Evolutionary conservation across 345 rosid genomes (phyloP).

Genomic region (Pistacia integerrima): DNA sequence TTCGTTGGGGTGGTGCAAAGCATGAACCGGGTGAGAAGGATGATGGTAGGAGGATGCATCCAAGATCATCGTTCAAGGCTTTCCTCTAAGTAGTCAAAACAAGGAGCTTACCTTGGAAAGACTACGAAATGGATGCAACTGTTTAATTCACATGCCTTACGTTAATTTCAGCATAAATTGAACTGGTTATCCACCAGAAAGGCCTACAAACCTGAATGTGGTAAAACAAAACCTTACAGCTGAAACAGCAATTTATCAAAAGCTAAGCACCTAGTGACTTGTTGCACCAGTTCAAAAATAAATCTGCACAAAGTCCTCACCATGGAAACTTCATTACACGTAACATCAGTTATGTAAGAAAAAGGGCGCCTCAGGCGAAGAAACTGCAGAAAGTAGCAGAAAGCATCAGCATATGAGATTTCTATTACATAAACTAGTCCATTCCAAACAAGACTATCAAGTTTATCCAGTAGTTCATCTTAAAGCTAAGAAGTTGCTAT

Average conservation of each 20-base stretch:
- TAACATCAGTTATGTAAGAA: constrained; percentile 69
- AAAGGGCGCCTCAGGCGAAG: constrained; percentile 92
- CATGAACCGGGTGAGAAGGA: constrained; percentile 80
- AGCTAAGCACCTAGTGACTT: constrained; percentile 11
- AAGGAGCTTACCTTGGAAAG: constrained; percentile 94
- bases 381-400: constrained; percentile 42
- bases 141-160: constrained; percentile 55
- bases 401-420: neutral
- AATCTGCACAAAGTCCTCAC: constrained; percentile 41
- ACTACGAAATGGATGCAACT: constrained; percentile 92
- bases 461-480: no score
- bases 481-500: no score
- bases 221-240: constrained; percentile 28
- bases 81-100: constrained; percentile 85
- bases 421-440: neutral
- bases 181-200: constrained; percentile 95
- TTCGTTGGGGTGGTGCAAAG: constrained; percentile 96
- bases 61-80: constrained; percentile 95
- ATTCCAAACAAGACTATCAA: no score
- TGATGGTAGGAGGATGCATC: constrained; percentile 88
- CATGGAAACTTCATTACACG: constrained; percentile 79
- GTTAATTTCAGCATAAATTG: constrained; percentile 88
- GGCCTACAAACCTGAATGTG: constrained; percentile 84
- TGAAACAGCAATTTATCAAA: constrained; percentile 20
- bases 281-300: constrained; percentile 12